Evolutionary conservation across 2,329 filamentous ascomycete genomes (phyloP).

Genomic region (Ophiosphaerella herpotricha): DNA sequence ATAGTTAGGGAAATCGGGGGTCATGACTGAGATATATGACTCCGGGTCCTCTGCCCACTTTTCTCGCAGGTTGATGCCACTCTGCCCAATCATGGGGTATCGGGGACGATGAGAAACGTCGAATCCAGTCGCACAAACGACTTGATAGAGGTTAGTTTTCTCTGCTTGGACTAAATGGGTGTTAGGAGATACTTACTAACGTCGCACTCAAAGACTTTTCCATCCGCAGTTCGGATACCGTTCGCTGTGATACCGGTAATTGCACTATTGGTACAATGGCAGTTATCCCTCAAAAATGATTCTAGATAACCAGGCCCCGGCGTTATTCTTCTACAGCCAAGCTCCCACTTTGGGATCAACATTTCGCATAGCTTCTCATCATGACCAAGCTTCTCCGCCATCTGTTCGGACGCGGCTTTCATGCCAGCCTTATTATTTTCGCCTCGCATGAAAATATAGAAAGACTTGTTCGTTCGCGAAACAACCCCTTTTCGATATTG

Average conservation of each 20-base stretch:
- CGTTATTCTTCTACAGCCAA: constrained; percentile 46
- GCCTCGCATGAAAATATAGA: constrained; percentile 25
- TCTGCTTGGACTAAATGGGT: not conserved
- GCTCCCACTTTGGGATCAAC: constrained; percentile 26
- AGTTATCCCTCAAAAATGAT: constrained; percentile 53
- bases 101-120: constrained; percentile 49
- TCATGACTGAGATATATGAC: constrained; percentile 45
- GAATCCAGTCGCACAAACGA: constrained; percentile 47
- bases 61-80: constrained; percentile 45
- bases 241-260: constrained; percentile 51
- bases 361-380: constrained; percentile 19
- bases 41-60: constrained; percentile 47
- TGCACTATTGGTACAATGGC: constrained; percentile 54
- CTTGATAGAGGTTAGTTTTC: not conserved
- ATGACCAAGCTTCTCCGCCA: constrained; percentile 22
- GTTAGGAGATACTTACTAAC: constrained; percentile 22
- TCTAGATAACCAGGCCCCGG: constrained; percentile 56
- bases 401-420: constrained; percentile 17
- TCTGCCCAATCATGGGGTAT: constrained; percentile 48
- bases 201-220: constrained; percentile 46
- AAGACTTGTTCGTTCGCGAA: constrained; percentile 23
- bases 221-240: constrained; percentile 49
- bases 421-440: constrained; percentile 25
- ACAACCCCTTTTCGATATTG: constrained; percentile 23
- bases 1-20: constrained; percentile 20